A percentile compares a stretch with the other conserved stretches of the same genome.
These are phyloP conservation scores for Dissoconium aciculare DNA, from an alignment of 2,329 filamentous ascomycete genomes.

Conservation along the genomic window DNA sequence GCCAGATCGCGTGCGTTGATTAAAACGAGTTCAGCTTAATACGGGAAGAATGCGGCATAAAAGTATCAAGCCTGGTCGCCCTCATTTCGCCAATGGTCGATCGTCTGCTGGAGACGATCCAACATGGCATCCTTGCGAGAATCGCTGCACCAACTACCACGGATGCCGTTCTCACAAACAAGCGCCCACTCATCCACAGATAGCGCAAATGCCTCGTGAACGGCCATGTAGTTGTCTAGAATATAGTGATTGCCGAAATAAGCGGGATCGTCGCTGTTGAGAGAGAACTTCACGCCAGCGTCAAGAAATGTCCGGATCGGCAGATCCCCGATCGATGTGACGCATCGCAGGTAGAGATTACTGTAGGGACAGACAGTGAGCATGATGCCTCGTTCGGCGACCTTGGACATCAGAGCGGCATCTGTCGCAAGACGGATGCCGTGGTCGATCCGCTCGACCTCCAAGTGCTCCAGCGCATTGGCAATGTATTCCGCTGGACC, in stretches of 20 bases:
- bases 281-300: slow-evolving; percentile 49
- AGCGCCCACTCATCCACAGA: slow-evolving; percentile 49
- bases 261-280: slow-evolving; percentile 61
- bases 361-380: slow-evolving; percentile 60
- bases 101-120: slow-evolving; percentile 9
- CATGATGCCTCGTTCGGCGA: slow-evolving; percentile 44
- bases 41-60: no score
- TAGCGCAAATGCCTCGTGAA: slow-evolving; percentile 47
- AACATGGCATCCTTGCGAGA: slow-evolving; percentile 47
- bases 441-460: slow-evolving; percentile 57
- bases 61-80: no score
- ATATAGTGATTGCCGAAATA: slow-evolving; percentile 59
- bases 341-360: slow-evolving; percentile 51
- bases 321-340: slow-evolving; percentile 38
- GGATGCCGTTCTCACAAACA: slow-evolving; percentile 47
- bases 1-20: no score
- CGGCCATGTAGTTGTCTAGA: slow-evolving; percentile 53
- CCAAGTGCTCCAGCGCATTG: slow-evolving; percentile 46
- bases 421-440: slow-evolving; percentile 53
- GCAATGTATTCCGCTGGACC: slow-evolving; percentile 52
- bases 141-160: slow-evolving; percentile 54
- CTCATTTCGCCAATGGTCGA: slow-evolving; percentile 7
- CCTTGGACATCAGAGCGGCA: slow-evolving; percentile 39
- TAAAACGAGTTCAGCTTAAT: no score
- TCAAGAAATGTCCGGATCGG: slow-evolving; percentile 51